Evolutionary conservation across 2,329 filamentous ascomycete species (phyloP).

Genomic region (Didymella lethalis): DNA sequence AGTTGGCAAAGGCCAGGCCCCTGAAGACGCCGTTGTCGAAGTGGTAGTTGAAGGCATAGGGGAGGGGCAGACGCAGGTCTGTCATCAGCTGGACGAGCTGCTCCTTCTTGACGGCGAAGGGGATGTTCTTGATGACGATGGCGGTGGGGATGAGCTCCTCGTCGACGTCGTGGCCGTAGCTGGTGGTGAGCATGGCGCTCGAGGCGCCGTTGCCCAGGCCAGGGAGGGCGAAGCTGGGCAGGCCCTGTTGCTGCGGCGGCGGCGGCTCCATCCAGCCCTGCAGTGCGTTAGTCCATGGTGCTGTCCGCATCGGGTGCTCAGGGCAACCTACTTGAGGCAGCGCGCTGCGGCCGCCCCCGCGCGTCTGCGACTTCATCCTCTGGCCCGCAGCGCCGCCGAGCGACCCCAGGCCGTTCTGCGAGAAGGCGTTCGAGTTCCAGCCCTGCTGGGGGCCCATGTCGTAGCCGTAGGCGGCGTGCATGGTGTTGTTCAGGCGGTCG

Average conservation of each 20-base stretch:
- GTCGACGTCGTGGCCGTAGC: slow-evolving; percentile 62
- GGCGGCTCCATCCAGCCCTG: slow-evolving; percentile 68
- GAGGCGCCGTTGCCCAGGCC: slow-evolving; percentile 49
- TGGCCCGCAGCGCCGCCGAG: slow-evolving; percentile 59
- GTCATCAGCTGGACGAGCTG: slow-evolving; percentile 93
- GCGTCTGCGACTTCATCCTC: slow-evolving; percentile 64
- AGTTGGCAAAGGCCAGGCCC: slow-evolving; percentile 96
- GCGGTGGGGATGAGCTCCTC: slow-evolving; percentile 97
- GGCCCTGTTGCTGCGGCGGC: slow-evolving; percentile 47
- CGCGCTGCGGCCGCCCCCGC: slow-evolving; percentile 63
- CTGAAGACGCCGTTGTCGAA: slow-evolving; percentile 98
- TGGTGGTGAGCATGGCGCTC: slow-evolving; percentile 51
- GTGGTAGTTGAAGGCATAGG: slow-evolving; percentile 99
- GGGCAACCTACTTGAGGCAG: slow-evolving; percentile 72
- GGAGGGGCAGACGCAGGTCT: slow-evolving; percentile 88
- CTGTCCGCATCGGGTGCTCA: not conserved
- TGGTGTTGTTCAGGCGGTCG: slow-evolving; percentile 67
- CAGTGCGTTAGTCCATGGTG: not conserved
- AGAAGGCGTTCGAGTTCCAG: slow-evolving; percentile 80
- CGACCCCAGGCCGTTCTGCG: slow-evolving; percentile 71
- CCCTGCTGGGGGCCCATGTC: slow-evolving; percentile 75
- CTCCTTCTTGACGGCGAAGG: slow-evolving; percentile 97
- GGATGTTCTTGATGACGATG: slow-evolving; percentile 99
- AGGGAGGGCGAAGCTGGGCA: slow-evolving; percentile 53
- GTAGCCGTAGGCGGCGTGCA: slow-evolving; percentile 69